Conservation (phyloP, 1,284 basidiomycete genomes). For the Afroboletus lepidellus region DNA sequence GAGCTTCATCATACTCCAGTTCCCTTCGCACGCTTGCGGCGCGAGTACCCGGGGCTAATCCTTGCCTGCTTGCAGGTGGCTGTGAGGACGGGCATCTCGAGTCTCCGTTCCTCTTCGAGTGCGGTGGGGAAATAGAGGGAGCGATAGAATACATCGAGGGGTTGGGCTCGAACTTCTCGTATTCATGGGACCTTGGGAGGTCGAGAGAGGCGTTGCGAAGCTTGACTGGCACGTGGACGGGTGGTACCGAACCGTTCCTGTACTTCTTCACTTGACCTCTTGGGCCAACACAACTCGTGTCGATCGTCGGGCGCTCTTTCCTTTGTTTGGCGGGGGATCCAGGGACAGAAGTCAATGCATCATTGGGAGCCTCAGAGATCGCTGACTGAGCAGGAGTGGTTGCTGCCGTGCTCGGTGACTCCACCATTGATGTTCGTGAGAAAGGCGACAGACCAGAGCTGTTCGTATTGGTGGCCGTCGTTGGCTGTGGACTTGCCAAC, state of each 20-base stretch:
- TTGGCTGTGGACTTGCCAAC: conserved; percentile 27
- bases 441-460: conserved; percentile 27
- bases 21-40: conserved; percentile 32
- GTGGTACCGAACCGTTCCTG: conserved; percentile 32
- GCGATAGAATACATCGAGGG: conserved; percentile 34
- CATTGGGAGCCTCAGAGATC: conserved; percentile 17
- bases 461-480: conserved; percentile 26
- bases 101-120: conserved; percentile 25
- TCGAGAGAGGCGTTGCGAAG: conserved; percentile 32
- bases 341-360: conserved; percentile 16
- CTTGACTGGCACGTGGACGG: conserved; percentile 30
- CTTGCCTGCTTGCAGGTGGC: conserved; percentile 30
- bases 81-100: conserved; percentile 25
- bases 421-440: conserved; percentile 27
- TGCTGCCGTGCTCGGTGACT: conserved; percentile 27
- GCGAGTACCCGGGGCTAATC: conserved; percentile 21
- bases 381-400: conserved; percentile 30
- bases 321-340: conserved; percentile 23
- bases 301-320: conserved; percentile 33
- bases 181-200: conserved; percentile 27
- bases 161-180: conserved; percentile 27
- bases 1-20: conserved; percentile 31
- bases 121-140: conserved; percentile 28
- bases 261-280: conserved; percentile 33
- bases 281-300: conserved; percentile 33